A percentile compares a stretch with the other conserved stretches of the same genome.
These are phyloP conservation scores for Leptographium lundbergii DNA, from an alignment of 2,329 filamentous ascomycete species.

Conservation along the genomic window DNA sequence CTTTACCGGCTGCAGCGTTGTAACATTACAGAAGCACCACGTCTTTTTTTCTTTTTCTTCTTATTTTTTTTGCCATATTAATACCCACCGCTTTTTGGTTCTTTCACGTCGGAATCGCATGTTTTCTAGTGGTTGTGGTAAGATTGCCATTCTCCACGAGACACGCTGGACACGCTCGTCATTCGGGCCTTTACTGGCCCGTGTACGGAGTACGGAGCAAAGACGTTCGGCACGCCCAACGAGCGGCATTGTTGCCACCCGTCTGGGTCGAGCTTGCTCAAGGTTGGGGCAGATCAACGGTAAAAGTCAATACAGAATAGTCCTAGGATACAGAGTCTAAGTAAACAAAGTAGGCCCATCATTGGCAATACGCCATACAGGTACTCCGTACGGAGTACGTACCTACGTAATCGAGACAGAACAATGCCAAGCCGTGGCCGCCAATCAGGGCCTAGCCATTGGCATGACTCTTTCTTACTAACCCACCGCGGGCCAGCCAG, in stretches of 20 bases:
- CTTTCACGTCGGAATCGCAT: neutral
- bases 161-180: neutral
- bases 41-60: neutral
- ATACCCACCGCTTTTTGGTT: neutral
- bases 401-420: no score
- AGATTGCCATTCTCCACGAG: neutral
- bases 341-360: no score
- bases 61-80: neutral
- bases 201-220: no score
- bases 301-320: no score
- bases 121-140: neutral
- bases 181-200: neutral
- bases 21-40: neutral
- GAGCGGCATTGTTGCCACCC: no score
- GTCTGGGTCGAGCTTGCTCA: no score
- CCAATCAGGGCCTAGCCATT: constrained; percentile 7
- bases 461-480: neutral
- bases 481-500: neutral
- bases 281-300: no score
- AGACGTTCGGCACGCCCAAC: no score
- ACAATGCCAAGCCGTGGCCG: no score
- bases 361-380: no score
- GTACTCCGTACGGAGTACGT: no score
- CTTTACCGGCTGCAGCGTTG: neutral
- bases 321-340: no score